Conservation (phyloP, 2,329 filamentous ascomycete genomes). For the Sporothrix pseudoabietina region DNA sequence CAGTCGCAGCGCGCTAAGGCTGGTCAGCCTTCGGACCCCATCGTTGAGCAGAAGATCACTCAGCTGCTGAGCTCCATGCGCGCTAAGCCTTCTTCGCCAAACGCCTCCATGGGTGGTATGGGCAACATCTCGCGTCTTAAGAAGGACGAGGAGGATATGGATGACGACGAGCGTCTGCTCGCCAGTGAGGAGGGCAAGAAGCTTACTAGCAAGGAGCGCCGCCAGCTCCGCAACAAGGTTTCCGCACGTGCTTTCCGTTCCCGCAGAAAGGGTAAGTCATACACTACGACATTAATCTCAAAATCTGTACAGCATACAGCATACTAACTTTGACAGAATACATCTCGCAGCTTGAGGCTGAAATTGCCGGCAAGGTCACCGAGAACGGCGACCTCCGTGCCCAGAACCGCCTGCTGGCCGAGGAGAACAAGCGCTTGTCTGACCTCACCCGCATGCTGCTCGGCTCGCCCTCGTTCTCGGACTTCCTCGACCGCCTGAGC, state of each 20-base stretch:
- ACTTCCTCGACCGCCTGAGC: slow-evolving; percentile 73
- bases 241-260: slow-evolving; percentile 97
- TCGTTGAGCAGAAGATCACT: slow-evolving; percentile 89
- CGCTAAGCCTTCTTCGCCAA: slow-evolving; percentile 63
- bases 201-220: slow-evolving; percentile 94
- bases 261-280: slow-evolving; percentile 87
- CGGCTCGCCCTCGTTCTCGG: slow-evolving; percentile 78
- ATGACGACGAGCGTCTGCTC: slow-evolving; percentile 89
- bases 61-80: slow-evolving; percentile 92
- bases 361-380: slow-evolving; percentile 79
- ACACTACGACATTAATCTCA: neutral
- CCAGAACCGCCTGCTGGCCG: slow-evolving; percentile 78
- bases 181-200: slow-evolving; percentile 99
- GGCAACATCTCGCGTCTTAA: slow-evolving; percentile 68
- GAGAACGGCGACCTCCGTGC: slow-evolving; percentile 79
- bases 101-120: slow-evolving; percentile 56
- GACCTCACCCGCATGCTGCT: slow-evolving; percentile 81
- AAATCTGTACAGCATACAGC: slow-evolving; percentile 46
- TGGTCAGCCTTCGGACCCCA: slow-evolving; percentile 62
- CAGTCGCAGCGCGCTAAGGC: slow-evolving; percentile 54
- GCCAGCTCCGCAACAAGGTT: slow-evolving; percentile 98
- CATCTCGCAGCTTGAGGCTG: slow-evolving; percentile 88
- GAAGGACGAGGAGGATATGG: slow-evolving; percentile 99
- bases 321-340: slow-evolving; percentile 67
- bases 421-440: slow-evolving; percentile 80